Percentiles rank a stretch among this genome's conserved stretches.
Evolutionary conservation across 768 basidiomycete genomes (phyloP).

Genomic region (Pilatotrama ljubarskyi): DNA sequence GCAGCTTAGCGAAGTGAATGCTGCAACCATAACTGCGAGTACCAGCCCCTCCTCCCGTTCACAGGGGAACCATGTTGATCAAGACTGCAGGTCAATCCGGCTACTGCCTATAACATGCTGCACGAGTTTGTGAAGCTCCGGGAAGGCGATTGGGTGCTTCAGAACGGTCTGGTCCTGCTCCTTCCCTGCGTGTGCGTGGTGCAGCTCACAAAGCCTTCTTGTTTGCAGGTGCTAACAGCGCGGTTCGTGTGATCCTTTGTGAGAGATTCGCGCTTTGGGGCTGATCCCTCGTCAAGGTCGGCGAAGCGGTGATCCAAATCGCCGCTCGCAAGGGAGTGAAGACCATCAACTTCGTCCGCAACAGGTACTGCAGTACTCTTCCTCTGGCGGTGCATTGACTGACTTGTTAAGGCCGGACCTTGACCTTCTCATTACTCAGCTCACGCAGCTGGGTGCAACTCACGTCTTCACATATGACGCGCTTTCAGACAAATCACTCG

Average conservation of each 20-base stretch:
- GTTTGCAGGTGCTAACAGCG: conserved; percentile 54
- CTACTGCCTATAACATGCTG: conserved; percentile 84
- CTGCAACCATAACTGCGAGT: conserved; percentile 74
- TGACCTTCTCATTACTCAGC: conserved; percentile 52
- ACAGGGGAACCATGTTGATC: not conserved
- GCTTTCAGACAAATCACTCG: conserved; percentile 56
- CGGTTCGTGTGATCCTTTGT: conserved; percentile 45
- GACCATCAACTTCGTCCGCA: conserved; percentile 81
- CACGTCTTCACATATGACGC: conserved; percentile 80
- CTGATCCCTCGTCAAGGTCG: conserved; percentile 50
- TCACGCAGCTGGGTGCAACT: conserved; percentile 67
- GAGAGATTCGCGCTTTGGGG: not conserved
- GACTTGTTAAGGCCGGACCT: conserved; percentile 34
- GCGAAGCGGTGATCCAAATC: conserved; percentile 85
- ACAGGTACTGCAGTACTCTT: conserved; percentile 44
- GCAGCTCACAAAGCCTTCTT: not conserved
- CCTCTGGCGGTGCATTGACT: not conserved
- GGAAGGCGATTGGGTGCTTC: conserved; percentile 77
- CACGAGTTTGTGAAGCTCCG: conserved; percentile 62
- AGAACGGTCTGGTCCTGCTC: conserved; percentile 64
- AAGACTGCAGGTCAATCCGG: conserved; percentile 67
- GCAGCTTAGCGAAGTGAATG: conserved; percentile 57
- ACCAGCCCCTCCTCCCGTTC: not conserved
- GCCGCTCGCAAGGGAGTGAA: conserved; percentile 69
- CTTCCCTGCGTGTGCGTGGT: not conserved